Evolutionary conservation across 2,329 filamentous ascomycete species (phyloP), one percentile per base, ranked within the genome.

Genomic region (Sclerotinia subarctica): DNA sequence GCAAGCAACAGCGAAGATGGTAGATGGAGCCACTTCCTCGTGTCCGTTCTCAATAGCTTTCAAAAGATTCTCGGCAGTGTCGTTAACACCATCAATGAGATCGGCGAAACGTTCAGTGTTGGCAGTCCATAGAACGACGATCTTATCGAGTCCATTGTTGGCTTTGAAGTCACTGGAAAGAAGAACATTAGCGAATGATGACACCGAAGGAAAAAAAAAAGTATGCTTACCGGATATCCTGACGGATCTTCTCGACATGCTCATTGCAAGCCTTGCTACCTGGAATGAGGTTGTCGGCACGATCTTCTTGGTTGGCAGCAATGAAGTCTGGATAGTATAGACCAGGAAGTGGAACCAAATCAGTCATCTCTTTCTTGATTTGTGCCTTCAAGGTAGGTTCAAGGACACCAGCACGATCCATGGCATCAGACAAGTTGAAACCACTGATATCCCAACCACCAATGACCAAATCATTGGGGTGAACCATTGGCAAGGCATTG

Each of bases 251-350:
- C 83, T 98, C 93, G 59, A 99, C 92, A 78, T 99, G 95, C 68
- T 88, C 93, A 81, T 83, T 89, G 79, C 84, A 93, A 72, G 94
- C 94, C 83, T 95, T 96, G 80, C 84, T 86, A 64, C 95, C 95
- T 71, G 90, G 82, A 60, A 98, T 80, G 71, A 96, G 77, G 77
- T 99, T 98, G 82, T 99, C 93, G 73, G 94, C 95, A 77, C 95
- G 91, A 77, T 94, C 93, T 80, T 95, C 94, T 83, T 99, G 95
- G 84, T 99, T 99, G 78, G 95, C 92, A 73, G 95, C 95, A 78
- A 99, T 99, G 84, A 99, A 99, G 81, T 98, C 95, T 1, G 95
- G 95, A 80, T 99, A 99, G 87, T 99, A 99, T 82, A 98, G 91
- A 80, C 91, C 94, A 32, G 93, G 94, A 72, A 98, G 87, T 42